Conservation (phyloP, 352 stramenopile genomes). For the Hyphochytrium catenoides region DNA sequence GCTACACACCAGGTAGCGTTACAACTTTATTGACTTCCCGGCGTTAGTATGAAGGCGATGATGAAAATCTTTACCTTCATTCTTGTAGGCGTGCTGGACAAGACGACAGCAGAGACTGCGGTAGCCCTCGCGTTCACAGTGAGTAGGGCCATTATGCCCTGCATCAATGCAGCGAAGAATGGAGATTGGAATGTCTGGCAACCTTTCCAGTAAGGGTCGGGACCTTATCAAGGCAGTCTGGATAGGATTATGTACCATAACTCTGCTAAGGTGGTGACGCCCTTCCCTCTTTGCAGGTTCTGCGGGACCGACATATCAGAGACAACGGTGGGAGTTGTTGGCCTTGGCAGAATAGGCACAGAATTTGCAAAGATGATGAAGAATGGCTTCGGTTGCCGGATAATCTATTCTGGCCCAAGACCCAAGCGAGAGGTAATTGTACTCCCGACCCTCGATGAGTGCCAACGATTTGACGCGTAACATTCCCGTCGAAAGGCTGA, state of each 20-base stretch:
- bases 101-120: slow-evolving; percentile 42
- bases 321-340: slow-evolving; percentile 46
- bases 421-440: slow-evolving; percentile 20
- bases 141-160: slow-evolving; percentile 30
- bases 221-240: too few relatives aligned
- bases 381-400: slow-evolving; percentile 44
- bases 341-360: slow-evolving; percentile 58
- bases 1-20: slow-evolving; percentile 31
- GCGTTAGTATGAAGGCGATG: too few relatives aligned
- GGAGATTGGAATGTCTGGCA: slow-evolving; percentile 50
- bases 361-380: slow-evolving; percentile 52
- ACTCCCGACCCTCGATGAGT: too few relatives aligned
- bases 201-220: slow-evolving; percentile 36
- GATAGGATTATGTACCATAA: too few relatives aligned
- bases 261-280: too few relatives aligned
- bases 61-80: neutral
- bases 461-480: too few relatives aligned
- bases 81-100: slow-evolving; percentile 29
- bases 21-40: too few relatives aligned
- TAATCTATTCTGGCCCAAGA: slow-evolving; percentile 43
- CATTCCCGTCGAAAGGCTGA: too few relatives aligned
- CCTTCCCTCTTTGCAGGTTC: too few relatives aligned
- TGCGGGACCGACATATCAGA: slow-evolving; percentile 13
- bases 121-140: slow-evolving; percentile 35
- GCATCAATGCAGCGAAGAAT: slow-evolving; percentile 32